Conservation (phyloP, 2,329 filamentous ascomycete genomes). For the Metarhizium rileyi region DNA sequence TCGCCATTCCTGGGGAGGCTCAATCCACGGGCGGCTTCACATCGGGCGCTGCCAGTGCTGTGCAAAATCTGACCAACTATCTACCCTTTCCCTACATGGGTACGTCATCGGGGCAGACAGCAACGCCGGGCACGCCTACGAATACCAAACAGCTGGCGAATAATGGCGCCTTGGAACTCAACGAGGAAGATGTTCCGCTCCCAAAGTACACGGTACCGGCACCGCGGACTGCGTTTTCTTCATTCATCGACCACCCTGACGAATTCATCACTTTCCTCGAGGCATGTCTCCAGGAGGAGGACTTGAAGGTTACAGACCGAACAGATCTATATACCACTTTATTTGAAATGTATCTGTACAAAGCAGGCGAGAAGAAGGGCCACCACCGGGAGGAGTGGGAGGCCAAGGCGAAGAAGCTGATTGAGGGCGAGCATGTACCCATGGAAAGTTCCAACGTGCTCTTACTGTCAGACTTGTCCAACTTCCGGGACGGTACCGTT, state of each 20-base stretch:
- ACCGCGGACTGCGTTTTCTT: conserved; percentile 85
- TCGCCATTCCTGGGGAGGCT: conserved; percentile 25
- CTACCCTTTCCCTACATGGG: conserved; percentile 83
- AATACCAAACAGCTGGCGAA: conserved; percentile 40
- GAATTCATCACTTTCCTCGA: conserved; percentile 92
- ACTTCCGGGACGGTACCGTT: conserved; percentile 83
- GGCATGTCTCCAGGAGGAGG: conserved; percentile 65
- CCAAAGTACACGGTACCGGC: conserved; percentile 68
- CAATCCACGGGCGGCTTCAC: conserved; percentile 36
- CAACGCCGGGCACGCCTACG: conserved; percentile 41
- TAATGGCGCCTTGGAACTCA: conserved; percentile 41
- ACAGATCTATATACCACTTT: conserved; percentile 87
- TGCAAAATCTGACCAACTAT: conserved; percentile 77
- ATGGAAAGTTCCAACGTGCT: conserved; percentile 95
- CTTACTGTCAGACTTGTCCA: conserved; percentile 80
- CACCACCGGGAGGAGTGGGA: conserved; percentile 68
- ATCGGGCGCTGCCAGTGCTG: conserved; percentile 58
- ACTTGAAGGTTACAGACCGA: conserved; percentile 63
- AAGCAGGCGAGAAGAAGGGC: conserved; percentile 66
- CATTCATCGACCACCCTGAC: conserved; percentile 87
- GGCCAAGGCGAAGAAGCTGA: conserved; percentile 77
- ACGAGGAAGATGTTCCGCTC: conserved; percentile 34
- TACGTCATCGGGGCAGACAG: conserved; percentile 35
- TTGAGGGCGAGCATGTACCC: conserved; percentile 68
- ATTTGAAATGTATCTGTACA: conserved; percentile 97